phyloP scores from a whole-genome alignment of 2,329 filamentous ascomycete genomes.

The Phaeophleospora eucalypticola region DNA sequence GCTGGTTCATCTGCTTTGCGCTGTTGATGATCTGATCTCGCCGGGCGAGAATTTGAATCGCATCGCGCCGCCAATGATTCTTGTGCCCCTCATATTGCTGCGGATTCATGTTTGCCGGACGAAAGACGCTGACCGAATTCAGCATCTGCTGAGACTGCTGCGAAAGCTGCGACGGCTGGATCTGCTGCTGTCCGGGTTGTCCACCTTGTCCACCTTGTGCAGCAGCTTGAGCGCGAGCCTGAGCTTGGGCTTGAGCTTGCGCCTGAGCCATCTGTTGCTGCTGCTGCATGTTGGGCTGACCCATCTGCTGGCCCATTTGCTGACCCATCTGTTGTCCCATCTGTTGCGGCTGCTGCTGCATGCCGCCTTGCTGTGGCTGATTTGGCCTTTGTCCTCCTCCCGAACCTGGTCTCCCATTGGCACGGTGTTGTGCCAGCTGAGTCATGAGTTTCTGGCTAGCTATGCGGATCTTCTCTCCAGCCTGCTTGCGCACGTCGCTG shows the following conservation, averaged over 20 bases:
- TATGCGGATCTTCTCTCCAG: constrained; percentile 50
- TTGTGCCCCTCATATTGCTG: constrained; percentile 15
- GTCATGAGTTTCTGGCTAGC: constrained; percentile 44
- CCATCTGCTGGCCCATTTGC: constrained; percentile 9
- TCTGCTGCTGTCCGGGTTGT: constrained; percentile 18
- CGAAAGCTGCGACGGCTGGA: constrained; percentile 9
- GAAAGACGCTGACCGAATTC: constrained; percentile 15
- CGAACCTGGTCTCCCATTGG: constrained; percentile 18
- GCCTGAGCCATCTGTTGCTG: constrained; percentile 12
- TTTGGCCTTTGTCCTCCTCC: constrained; percentile 15
- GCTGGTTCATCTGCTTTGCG: constrained; percentile 8
- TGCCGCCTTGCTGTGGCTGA: constrained; percentile 10
- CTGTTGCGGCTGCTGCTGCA: constrained; percentile 15
- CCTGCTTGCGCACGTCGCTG: constrained; percentile 47
- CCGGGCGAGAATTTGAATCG: constrained; percentile 8
- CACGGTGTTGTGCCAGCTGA: constrained; percentile 12
- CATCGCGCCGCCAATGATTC: constrained; percentile 3
- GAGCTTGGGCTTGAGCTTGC: constrained; percentile 9
- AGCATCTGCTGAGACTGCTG: constrained; percentile 8
- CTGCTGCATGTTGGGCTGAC: constrained; percentile 7
- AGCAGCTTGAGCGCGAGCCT: constrained; percentile 10
- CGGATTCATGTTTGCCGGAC: constrained; percentile 9
- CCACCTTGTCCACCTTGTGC: constrained; percentile 13
- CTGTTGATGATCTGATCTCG: constrained; percentile 14
- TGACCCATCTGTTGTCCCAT: constrained; percentile 11